Evolutionary conservation across 2,329 filamentous ascomycete species (phyloP), one percentile per base, ranked within the genome.

Genomic region (Fusarium nodosum): DNA sequence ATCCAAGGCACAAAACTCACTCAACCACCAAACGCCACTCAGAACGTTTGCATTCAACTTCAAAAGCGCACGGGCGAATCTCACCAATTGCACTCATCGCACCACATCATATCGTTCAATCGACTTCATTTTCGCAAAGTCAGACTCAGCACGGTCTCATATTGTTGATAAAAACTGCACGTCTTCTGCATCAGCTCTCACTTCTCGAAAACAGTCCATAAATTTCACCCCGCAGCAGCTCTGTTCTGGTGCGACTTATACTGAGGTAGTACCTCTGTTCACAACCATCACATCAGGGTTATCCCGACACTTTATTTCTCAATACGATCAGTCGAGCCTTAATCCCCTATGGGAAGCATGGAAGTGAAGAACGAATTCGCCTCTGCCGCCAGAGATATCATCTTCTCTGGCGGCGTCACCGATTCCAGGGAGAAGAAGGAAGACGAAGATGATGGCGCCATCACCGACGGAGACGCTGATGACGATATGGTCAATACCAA

Each of bases 391-490:
- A 72, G 73, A 44, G 65, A 60, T n/a, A 75, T 75, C 30, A 75
- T 75, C 52, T 75, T 75, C 60, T 71, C 70, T 39, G 72, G 64
- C 26, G 60, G 57, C 16, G 33, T 54, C 34, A n/a, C 60, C 2
- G 47, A 59, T 30, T 61, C 53, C 39, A 45, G 52, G 26, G 67
- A 65, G 41, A 62, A 53, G 15, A 62, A 56, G 16, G 53, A 56
- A 56, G 69, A 72, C 15, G 66, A 70, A 4, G 71, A 74, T 54
- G 73, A 61, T 41, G 74, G 74, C 52, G 81, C 80, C 54, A 78
- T 82, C 36, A 80, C 82, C 61, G 81, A 82, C 65, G 76, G 79
- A 60, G 79, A 82, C 54, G 75, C 80, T 31, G 76, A 81, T 26
- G 80, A 82, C 53, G 78, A 79, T 31, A 71, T 77, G 55, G 78